These are phyloP conservation scores for Kodamaea kakaduensis DNA, from an alignment of 805 yeast species.

Conservation along the genomic window DNA sequence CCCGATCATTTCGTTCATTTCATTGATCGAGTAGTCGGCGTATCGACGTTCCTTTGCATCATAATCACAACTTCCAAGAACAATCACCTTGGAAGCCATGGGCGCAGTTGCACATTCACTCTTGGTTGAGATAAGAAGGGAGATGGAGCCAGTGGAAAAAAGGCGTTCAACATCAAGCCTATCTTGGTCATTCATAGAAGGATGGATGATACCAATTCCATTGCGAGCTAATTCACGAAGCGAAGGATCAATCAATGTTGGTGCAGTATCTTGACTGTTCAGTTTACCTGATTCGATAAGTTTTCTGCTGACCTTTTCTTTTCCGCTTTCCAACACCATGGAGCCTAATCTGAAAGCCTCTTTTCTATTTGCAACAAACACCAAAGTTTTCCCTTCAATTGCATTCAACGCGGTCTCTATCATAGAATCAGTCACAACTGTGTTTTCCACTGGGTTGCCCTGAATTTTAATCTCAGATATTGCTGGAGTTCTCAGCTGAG, in stretches of 20 bases:
- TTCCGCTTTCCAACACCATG: background rate
- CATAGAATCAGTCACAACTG: conserved; percentile 1
- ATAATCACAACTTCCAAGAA: conserved; percentile 66
- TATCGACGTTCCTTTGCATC: conserved; percentile 73
- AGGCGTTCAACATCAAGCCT: conserved; percentile 42
- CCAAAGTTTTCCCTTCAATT: conserved; percentile 1
- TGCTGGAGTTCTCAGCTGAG: conserved; percentile 52
- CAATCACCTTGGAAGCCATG: conserved; percentile 49
- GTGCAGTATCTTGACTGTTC: no score
- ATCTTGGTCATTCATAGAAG: conserved; percentile 56
- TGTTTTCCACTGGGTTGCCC: background rate
- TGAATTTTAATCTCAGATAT: conserved; percentile 34
- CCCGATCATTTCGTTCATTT: conserved; percentile 62
- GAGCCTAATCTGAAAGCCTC: background rate
- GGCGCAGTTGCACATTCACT: conserved; percentile 54
- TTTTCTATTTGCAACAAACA: conserved; percentile 1
- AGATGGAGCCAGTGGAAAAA: conserved; percentile 21
- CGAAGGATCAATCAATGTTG: conserved; percentile 33
- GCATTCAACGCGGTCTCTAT: conserved; percentile 2
- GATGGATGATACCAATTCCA: conserved; percentile 66
- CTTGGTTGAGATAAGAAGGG: conserved; percentile 55
- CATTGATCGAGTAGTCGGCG: conserved; percentile 63
- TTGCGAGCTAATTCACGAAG: conserved; percentile 41
- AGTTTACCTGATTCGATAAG: background rate
- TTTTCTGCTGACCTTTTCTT: background rate